Conservation (phyloP, 352 stramenopile species). For the Pythium periplocum region DNA sequence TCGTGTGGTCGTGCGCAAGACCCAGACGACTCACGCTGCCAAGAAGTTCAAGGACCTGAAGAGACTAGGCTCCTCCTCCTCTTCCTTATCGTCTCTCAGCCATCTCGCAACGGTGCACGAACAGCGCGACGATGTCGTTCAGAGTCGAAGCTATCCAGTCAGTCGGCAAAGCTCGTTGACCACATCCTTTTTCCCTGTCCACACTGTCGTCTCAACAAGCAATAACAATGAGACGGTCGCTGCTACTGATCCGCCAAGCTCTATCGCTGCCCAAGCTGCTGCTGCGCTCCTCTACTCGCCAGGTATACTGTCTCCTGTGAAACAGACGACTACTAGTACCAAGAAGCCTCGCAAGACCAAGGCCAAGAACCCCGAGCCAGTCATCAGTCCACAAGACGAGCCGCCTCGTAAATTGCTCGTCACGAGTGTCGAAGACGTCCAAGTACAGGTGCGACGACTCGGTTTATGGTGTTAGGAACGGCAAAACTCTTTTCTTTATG, state of each 20-base stretch:
- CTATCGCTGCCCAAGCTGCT: constrained; percentile 8
- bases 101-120: constrained; percentile 16
- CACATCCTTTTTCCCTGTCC: too few relatives aligned
- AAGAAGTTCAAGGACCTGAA: constrained; percentile 40
- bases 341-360: too few relatives aligned
- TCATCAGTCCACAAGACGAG: too few relatives aligned
- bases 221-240: not conserved
- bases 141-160: not conserved
- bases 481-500: too few relatives aligned
- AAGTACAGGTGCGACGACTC: not conserved
- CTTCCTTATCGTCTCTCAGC: not conserved
- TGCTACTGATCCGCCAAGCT: not conserved
- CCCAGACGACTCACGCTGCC: constrained; percentile 29
- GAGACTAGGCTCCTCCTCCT: constrained; percentile 4
- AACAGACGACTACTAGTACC: too few relatives aligned
- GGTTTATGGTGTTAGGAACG: too few relatives aligned
- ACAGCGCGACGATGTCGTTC: not conserved
- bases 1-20: constrained; percentile 39
- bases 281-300: constrained; percentile 16
- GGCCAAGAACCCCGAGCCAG: too few relatives aligned
- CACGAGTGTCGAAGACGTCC: constrained; percentile 17
- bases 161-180: too few relatives aligned
- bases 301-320: not conserved
- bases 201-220: too few relatives aligned
- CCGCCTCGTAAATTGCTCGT: not conserved